These are phyloP conservation scores for Ceratobasidium theobromae DNA, from an alignment of 1,284 basidiomycete genomes.

Conservation along the genomic window DNA sequence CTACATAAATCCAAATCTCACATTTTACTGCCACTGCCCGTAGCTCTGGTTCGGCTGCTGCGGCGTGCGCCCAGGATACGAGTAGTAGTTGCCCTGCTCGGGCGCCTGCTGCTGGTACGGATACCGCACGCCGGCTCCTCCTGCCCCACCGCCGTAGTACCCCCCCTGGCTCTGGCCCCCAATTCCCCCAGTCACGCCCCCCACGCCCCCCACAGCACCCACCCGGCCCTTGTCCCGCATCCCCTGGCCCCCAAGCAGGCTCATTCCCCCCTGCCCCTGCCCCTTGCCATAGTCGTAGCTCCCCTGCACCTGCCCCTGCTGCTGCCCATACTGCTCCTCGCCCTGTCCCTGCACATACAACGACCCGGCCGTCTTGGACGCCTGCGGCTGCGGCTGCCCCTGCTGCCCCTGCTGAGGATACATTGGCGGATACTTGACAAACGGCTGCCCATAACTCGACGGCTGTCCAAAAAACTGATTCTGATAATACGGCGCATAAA, in stretches of 20 bases:
- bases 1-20: constrained; percentile 3
- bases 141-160: background rate
- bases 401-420: constrained; percentile 59
- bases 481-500: constrained; percentile 64
- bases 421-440: constrained; percentile 72
- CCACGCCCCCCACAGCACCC: background rate
- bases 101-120: constrained; percentile 21
- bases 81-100: constrained; percentile 7
- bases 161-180: background rate
- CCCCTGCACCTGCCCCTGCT: background rate
- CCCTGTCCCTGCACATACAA: background rate
- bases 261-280: constrained; percentile 3
- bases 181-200: background rate
- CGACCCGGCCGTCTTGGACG: constrained; percentile 45
- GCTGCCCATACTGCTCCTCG: constrained; percentile 18
- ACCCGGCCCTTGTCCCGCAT: background rate
- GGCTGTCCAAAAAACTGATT: constrained; percentile 72
- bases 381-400: constrained; percentile 59
- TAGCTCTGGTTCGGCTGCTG: constrained; percentile 25
- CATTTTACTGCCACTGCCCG: constrained; percentile 18
- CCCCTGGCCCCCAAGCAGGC: constrained; percentile 12
- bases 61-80: constrained; percentile 5
- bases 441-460: constrained; percentile 64
- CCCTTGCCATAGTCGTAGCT: constrained; percentile 17
- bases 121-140: background rate